A percentile compares a stretch with the other conserved stretches of the same genome.
Conservation (phyloP, 1,284 basidiomycete genomes). For the Flammula alnicola region DNA sequence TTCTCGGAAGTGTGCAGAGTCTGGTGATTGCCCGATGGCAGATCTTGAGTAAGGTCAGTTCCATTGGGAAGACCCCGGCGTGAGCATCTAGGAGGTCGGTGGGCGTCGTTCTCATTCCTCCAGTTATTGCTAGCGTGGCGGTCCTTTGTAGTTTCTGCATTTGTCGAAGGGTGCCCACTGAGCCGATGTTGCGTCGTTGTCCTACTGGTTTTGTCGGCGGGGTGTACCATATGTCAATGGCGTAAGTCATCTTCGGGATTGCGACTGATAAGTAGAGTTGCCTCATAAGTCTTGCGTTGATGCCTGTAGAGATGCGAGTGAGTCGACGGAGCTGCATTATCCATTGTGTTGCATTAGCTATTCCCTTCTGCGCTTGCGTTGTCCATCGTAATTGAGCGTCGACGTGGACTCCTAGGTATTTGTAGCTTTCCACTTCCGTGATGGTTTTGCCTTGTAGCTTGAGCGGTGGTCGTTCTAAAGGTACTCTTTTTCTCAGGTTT, state of each 20-base stretch:
- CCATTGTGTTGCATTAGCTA: slow-evolving; percentile 6
- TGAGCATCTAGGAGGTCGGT: slow-evolving; percentile 21
- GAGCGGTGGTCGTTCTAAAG: not conserved
- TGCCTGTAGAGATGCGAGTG: not conserved
- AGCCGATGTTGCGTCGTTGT: slow-evolving; percentile 6
- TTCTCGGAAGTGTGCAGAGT: slow-evolving; percentile 16
- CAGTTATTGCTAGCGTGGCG: slow-evolving; percentile 23
- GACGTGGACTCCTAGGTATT: slow-evolving; percentile 2
- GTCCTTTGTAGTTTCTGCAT: slow-evolving; percentile 21
- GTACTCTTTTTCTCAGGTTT: not conserved
- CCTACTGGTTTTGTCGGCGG: slow-evolving; percentile 22
- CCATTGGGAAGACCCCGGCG: slow-evolving; percentile 15
- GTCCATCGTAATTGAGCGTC: slow-evolving; percentile 1
- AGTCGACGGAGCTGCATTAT: not conserved
- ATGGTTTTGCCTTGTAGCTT: slow-evolving; percentile 8
- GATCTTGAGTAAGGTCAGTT: slow-evolving; percentile 11
- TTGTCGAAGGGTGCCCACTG: slow-evolving; percentile 13
- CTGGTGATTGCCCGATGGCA: slow-evolving; percentile 13
- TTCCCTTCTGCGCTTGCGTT: not conserved
- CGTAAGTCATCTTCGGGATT: slow-evolving; percentile 41
- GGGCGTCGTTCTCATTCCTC: slow-evolving; percentile 18
- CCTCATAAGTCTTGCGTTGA: not conserved
- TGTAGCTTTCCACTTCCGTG: slow-evolving; percentile 11
- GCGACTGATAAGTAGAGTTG: slow-evolving; percentile 33
- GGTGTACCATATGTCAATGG: slow-evolving; percentile 38